Evolutionary conservation across 192 early-diverging fungal genomes (phyloP).

Genomic region (Coemansia sp.): DNA sequence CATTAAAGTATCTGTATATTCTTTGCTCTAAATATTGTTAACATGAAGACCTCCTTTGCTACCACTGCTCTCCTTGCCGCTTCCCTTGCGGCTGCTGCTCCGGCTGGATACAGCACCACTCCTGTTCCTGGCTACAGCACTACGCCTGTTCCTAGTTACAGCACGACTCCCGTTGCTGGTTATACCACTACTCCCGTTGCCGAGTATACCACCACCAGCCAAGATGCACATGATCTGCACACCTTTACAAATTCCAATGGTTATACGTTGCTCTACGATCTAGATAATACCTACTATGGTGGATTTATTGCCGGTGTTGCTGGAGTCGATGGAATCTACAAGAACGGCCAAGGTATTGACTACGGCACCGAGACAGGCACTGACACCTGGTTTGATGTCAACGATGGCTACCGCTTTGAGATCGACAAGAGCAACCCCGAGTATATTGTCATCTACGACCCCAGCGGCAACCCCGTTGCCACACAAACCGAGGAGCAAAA

Average conservation of each 20-base stretch:
- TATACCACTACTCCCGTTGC: no score
- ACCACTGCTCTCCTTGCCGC: not conserved
- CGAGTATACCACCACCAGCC: no score
- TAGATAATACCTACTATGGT: slow-evolving; percentile 20
- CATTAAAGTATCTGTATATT: not conserved
- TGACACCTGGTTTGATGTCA: slow-evolving; percentile 29
- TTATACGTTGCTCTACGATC: slow-evolving; percentile 28
- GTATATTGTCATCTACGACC: slow-evolving; percentile 27
- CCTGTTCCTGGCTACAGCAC: not conserved
- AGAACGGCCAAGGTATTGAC: not conserved
- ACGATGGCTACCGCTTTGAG: slow-evolving; percentile 25
- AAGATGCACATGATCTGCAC: slow-evolving; percentile 16
- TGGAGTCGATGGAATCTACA: slow-evolving; percentile 34
- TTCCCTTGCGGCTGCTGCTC: not conserved
- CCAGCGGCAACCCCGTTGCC: slow-evolving; percentile 14
- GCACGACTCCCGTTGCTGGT: not conserved
- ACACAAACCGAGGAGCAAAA: slow-evolving; percentile 1
- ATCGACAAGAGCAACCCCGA: slow-evolving; percentile 31
- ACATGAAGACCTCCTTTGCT: slow-evolving; percentile 2
- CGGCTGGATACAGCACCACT: not conserved
- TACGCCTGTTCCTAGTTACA: not conserved
- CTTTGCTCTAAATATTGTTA: not conserved
- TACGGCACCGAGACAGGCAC: slow-evolving; percentile 9
- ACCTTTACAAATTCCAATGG: slow-evolving; percentile 30
- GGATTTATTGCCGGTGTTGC: slow-evolving; percentile 4